A percentile compares a stretch with the other conserved stretches of the same genome.
Conservation (phyloP, 257 asterid genomes). For the Solanum chmielewskii region DNA sequence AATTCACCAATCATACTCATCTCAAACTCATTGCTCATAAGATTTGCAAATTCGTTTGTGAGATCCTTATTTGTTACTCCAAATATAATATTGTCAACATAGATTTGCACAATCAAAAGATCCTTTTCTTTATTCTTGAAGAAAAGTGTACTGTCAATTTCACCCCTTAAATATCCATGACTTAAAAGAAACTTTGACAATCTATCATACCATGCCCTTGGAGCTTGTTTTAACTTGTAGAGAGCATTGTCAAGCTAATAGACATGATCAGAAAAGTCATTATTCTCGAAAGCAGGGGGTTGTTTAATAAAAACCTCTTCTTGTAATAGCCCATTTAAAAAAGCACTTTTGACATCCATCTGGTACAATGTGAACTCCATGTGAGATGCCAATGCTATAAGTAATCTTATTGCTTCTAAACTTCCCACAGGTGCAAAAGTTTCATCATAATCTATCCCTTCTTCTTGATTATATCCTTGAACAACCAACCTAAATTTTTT, state of each 20-base stretch:
- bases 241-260: background rate
- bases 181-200: background rate
- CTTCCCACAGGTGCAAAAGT: background rate
- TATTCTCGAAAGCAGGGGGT: background rate
- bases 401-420: background rate
- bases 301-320: background rate
- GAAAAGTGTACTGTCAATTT: too few species aligned
- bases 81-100: background rate
- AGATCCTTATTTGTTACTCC: background rate
- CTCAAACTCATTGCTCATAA: background rate
- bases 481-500: background rate
- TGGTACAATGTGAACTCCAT: background rate
- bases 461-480: background rate
- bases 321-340: background rate
- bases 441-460: background rate
- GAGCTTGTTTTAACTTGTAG: background rate
- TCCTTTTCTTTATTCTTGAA: too few species aligned
- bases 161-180: background rate
- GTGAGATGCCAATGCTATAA: background rate
- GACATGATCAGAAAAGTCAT: background rate
- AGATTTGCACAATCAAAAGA: background rate
- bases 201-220: background rate
- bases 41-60: background rate
- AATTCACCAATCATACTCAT: background rate
- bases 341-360: background rate